phyloP scores from a whole-genome alignment of 352 stramenopile genomes.

The Globisporangium cylindrosporum region DNA sequence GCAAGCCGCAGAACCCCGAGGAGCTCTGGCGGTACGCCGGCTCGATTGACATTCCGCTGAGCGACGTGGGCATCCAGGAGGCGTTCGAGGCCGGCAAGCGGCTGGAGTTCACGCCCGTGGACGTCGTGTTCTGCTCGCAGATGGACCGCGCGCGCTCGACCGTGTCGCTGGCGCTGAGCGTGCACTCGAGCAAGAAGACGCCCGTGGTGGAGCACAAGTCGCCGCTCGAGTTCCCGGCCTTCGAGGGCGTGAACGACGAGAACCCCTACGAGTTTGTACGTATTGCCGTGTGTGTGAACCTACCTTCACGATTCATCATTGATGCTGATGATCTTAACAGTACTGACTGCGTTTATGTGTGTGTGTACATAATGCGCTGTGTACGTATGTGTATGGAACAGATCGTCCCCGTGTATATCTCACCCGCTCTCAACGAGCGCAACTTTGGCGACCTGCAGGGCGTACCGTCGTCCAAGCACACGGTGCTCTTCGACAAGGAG shows the following conservation, averaged over 20 bases:
- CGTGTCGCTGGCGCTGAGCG: slow-evolving; percentile 72
- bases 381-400: slow-evolving; percentile 20
- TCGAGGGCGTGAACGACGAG: slow-evolving; percentile 73
- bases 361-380: background rate
- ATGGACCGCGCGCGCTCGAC: slow-evolving; percentile 81
- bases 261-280: slow-evolving; percentile 79
- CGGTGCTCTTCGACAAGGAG: slow-evolving; percentile 68
- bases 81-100: slow-evolving; percentile 74
- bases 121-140: slow-evolving; percentile 84
- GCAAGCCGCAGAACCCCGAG: slow-evolving; percentile 66
- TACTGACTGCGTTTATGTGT: background rate
- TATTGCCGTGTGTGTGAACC: slow-evolving; percentile 4
- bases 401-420: slow-evolving; percentile 80
- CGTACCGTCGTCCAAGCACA: slow-evolving; percentile 73
- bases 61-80: slow-evolving; percentile 81
- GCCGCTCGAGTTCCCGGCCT: slow-evolving; percentile 60
- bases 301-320: background rate
- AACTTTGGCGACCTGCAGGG: slow-evolving; percentile 84
- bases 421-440: slow-evolving; percentile 72
- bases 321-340: slow-evolving; percentile 13
- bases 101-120: slow-evolving; percentile 73
- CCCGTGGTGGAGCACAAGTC: slow-evolving; percentile 75
- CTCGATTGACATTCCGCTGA: slow-evolving; percentile 80
- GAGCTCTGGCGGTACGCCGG: slow-evolving; percentile 81
- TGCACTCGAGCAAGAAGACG: slow-evolving; percentile 82